Conservation (phyloP, 495 filamentous ascomycete genomes). For the Penicillium maclennaniae region DNA sequence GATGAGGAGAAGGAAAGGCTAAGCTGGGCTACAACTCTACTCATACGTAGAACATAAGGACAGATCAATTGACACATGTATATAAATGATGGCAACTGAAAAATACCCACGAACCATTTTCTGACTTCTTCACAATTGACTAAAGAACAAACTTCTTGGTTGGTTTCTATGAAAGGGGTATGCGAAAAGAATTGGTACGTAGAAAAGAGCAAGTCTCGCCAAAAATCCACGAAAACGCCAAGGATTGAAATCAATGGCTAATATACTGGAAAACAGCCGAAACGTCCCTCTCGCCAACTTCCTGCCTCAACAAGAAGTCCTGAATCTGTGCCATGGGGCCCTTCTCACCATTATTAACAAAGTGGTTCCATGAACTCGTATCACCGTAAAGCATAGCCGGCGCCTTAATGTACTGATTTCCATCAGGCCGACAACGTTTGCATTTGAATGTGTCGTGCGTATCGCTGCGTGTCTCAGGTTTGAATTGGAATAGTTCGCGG, state of each 20-base stretch:
- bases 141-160: neutral
- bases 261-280: conserved; percentile 98
- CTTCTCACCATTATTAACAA: conserved; percentile 69
- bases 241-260: conserved; percentile 63
- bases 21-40: neutral
- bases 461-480: conserved; percentile 77
- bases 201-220: neutral
- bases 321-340: conserved; percentile 76
- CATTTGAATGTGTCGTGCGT: conserved; percentile 99
- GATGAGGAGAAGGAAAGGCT: neutral
- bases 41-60: neutral
- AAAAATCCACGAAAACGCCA: conserved; percentile 4
- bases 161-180: neutral
- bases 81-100: neutral
- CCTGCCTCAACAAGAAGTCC: conserved; percentile 86
- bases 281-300: conserved; percentile 72
- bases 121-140: neutral
- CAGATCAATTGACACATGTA: neutral
- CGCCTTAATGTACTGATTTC: conserved; percentile 80
- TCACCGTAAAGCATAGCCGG: conserved; percentile 95
- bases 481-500: conserved; percentile 90
- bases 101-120: neutral
- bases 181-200: neutral
- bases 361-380: conserved; percentile 98
- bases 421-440: conserved; percentile 86